Evolutionary conservation across 2,329 filamentous ascomycete genomes (phyloP).

Genomic region (Pseudogymnoascus sp.): DNA sequence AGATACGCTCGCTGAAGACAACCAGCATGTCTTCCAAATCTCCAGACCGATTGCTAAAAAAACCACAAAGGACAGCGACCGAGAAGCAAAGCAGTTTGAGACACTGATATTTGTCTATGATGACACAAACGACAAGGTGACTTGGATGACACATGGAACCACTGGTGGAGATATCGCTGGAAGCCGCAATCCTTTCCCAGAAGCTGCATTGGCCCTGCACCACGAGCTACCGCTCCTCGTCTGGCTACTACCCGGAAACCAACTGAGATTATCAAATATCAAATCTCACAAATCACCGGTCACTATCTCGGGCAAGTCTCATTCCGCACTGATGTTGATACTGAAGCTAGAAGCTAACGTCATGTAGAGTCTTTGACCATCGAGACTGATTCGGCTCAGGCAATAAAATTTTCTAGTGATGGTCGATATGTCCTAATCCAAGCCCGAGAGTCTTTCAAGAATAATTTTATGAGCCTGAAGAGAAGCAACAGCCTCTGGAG

Average conservation of each 20-base stretch:
- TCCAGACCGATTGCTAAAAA: background rate
- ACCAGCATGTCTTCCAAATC: conserved; percentile 7
- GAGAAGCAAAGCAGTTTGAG: conserved; percentile 9
- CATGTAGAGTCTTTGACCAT: conserved; percentile 5
- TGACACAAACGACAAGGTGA: background rate
- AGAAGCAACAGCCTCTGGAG: background rate
- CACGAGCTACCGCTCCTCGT: background rate
- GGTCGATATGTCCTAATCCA: conserved; percentile 7
- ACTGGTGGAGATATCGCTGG: background rate
- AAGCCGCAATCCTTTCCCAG: background rate
- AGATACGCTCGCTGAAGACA: background rate
- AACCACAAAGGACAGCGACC: background rate
- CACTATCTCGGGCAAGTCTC: background rate
- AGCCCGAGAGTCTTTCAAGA: conserved; percentile 1
- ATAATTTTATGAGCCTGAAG: background rate
- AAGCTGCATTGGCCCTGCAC: conserved; percentile 7
- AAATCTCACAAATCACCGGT: conserved; percentile 4
- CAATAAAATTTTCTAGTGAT: conserved; percentile 7
- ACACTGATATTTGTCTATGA: background rate
- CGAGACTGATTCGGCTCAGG: background rate
- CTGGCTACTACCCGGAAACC: conserved; percentile 8
- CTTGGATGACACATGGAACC: conserved; percentile 7
- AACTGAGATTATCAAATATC: conserved; percentile 6
- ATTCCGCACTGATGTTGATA: background rate
- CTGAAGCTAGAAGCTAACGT: background rate